Conservation (phyloP, 495 filamentous ascomycete genomes). For the Lasiosphaeria ovina region DNA sequence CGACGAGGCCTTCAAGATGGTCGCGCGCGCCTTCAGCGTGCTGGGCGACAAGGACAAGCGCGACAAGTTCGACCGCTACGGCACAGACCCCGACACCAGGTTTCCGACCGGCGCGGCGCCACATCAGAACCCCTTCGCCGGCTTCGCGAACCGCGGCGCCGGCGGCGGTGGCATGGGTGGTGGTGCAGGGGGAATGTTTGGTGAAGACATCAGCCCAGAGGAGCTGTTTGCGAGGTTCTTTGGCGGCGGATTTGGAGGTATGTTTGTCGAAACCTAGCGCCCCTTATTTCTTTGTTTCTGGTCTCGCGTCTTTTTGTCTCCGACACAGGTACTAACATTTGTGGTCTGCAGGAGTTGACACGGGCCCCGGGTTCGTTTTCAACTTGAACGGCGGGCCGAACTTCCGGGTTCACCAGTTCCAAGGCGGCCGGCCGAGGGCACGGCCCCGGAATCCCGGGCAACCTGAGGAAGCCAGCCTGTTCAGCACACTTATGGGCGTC, state of each 20-base stretch:
- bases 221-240: slow-evolving; percentile 97
- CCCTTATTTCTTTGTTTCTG: neutral
- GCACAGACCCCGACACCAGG: slow-evolving; percentile 86
- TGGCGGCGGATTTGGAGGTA: slow-evolving; percentile 57
- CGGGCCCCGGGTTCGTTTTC: slow-evolving; percentile 84
- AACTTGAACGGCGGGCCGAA: slow-evolving; percentile 82
- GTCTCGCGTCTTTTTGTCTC: neutral
- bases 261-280: neutral
- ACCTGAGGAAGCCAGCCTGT: slow-evolving; percentile 47
- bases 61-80: slow-evolving; percentile 78
- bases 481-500: slow-evolving; percentile 60
- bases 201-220: slow-evolving; percentile 92
- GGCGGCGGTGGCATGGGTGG: slow-evolving; percentile 34
- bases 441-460: slow-evolving; percentile 68
- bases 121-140: slow-evolving; percentile 65
- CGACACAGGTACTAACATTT: slow-evolving; percentile 8
- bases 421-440: slow-evolving; percentile 62
- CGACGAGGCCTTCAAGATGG: slow-evolving; percentile 98
- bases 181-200: slow-evolving; percentile 63
- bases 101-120: slow-evolving; percentile 59
- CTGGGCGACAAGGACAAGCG: slow-evolving; percentile 93
- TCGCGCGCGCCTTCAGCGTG: slow-evolving; percentile 88
- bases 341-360: slow-evolving; percentile 52
- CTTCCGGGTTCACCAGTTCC: slow-evolving; percentile 84
- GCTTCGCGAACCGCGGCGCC: slow-evolving; percentile 57